Percentiles rank a stretch among this genome's conserved stretches.
Conservation (phyloP, 73 alveolate species). For the Paramecium octaurelia region DNA sequence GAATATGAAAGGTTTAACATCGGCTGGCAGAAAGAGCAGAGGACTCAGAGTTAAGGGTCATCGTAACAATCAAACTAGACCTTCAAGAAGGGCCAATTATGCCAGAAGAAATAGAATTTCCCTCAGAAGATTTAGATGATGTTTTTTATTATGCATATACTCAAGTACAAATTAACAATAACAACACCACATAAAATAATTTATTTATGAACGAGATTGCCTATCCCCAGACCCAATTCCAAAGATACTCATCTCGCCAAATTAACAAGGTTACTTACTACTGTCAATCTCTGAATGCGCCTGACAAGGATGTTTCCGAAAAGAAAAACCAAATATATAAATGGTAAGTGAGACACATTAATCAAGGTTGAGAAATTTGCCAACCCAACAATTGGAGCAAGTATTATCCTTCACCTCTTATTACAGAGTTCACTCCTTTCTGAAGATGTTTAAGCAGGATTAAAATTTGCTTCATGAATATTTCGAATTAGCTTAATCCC, state of each 20-base stretch:
- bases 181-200: slow-evolving; percentile 10
- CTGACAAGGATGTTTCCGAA: neutral
- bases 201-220: slow-evolving; percentile 43
- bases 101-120: slow-evolving; percentile 90
- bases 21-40: slow-evolving; percentile 97
- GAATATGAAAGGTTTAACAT: slow-evolving; percentile 79
- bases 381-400: neutral
- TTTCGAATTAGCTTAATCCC: neutral
- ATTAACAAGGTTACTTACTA: slow-evolving; percentile 9
- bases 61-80: slow-evolving; percentile 91
- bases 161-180: slow-evolving; percentile 41
- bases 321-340: neutral
- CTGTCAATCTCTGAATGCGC: neutral
- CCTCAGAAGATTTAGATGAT: slow-evolving; percentile 96
- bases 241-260: slow-evolving; percentile 1
- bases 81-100: slow-evolving; percentile 91
- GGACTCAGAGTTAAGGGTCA: slow-evolving; percentile 97
- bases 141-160: slow-evolving; percentile 7
- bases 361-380: neutral
- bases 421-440: slow-evolving; percentile 7
- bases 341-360: neutral
- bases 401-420: slow-evolving; percentile 25
- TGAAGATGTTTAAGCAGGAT: neutral
- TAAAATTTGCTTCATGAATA: neutral
- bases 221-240: neutral